A percentile compares a stretch with the other conserved stretches of the same genome.
Conservation (phyloP, 371 early-diverging fungal genomes). For the Apophysomyces variabilis region DNA sequence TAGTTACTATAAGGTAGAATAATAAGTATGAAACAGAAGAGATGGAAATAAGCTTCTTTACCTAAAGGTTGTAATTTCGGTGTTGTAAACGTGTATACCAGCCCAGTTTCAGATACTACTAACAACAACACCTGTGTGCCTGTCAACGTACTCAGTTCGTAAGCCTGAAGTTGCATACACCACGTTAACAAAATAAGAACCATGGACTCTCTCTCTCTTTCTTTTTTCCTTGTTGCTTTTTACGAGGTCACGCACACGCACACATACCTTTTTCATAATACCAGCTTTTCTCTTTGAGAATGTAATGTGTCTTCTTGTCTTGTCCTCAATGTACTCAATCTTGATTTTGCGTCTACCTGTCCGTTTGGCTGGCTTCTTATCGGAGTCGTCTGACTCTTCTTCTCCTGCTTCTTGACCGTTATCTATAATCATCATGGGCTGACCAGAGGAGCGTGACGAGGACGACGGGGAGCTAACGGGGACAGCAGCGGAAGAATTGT, state of each 20-base stretch:
- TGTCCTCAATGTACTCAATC: constrained; percentile 94
- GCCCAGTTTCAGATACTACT: constrained; percentile 97
- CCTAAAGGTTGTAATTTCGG: constrained; percentile 87
- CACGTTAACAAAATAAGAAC: not conserved
- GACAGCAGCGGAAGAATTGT: constrained; percentile 9
- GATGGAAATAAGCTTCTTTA: not conserved
- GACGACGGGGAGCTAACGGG: constrained; percentile 11
- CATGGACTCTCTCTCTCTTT: too few species aligned
- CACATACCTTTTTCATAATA: constrained; percentile 91
- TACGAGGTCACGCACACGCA: too few species aligned
- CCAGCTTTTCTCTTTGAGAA: constrained; percentile 98
- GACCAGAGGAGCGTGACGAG: constrained; percentile 3
- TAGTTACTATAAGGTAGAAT: constrained; percentile 72
- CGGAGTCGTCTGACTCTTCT: constrained; percentile 4
- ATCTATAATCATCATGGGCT: constrained; percentile 10
- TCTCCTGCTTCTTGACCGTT: constrained; percentile 8
- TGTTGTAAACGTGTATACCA: constrained; percentile 99
- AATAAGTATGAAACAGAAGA: not conserved
- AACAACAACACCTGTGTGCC: constrained; percentile 97
- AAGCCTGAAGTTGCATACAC: constrained; percentile 70
- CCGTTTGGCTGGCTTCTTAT: constrained; percentile 11
- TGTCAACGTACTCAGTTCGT: constrained; percentile 95
- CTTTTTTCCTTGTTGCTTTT: not conserved
- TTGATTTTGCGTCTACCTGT: constrained; percentile 82
- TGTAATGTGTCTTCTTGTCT: constrained; percentile 91